Percentiles rank a stretch among this genome's conserved stretches.
phyloP scores from a whole-genome alignment of 495 filamentous ascomycete species.

The Cercophora scortea region DNA sequence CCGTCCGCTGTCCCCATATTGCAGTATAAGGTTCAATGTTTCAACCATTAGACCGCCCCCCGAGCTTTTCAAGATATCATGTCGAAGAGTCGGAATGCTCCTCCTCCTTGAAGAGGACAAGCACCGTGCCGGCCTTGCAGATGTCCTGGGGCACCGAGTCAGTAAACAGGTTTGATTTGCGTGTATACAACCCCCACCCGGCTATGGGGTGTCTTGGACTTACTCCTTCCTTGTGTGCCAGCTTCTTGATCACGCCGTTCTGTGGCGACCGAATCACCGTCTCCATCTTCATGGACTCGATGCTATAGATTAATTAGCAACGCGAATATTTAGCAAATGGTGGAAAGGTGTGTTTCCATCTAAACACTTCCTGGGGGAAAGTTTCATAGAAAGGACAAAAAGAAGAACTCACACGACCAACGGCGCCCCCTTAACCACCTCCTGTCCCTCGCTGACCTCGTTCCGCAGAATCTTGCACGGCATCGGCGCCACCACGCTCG shows the following conservation, averaged over 20 bases:
- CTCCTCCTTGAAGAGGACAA: conserved; percentile 2
- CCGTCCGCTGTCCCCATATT: too few relatives aligned
- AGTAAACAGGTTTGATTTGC: background rate
- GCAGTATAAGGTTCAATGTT: too few relatives aligned
- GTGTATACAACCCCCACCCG: background rate
- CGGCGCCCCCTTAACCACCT: conserved; percentile 76
- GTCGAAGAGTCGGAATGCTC: background rate
- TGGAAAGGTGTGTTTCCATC: conserved; percentile 2
- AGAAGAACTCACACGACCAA: conserved; percentile 62
- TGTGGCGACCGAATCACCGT: conserved; percentile 90
- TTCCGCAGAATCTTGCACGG: conserved; percentile 88
- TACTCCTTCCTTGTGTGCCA: conserved; percentile 85
- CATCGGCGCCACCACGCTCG: conserved; percentile 84
- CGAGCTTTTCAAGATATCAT: too few relatives aligned
- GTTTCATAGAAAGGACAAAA: background rate
- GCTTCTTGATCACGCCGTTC: conserved; percentile 66
- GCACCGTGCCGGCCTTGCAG: conserved; percentile 4
- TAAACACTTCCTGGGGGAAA: conserved; percentile 3
- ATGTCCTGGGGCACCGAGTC: background rate
- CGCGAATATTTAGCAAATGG: too few relatives aligned
- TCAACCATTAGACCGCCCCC: too few relatives aligned
- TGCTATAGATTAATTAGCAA: conserved; percentile 30
- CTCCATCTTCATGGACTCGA: conserved; percentile 99
- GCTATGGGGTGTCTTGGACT: conserved; percentile 29
- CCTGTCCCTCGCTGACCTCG: conserved; percentile 70